Conservation (phyloP, 768 basidiomycete species). For the Epithele typhae region DNA sequence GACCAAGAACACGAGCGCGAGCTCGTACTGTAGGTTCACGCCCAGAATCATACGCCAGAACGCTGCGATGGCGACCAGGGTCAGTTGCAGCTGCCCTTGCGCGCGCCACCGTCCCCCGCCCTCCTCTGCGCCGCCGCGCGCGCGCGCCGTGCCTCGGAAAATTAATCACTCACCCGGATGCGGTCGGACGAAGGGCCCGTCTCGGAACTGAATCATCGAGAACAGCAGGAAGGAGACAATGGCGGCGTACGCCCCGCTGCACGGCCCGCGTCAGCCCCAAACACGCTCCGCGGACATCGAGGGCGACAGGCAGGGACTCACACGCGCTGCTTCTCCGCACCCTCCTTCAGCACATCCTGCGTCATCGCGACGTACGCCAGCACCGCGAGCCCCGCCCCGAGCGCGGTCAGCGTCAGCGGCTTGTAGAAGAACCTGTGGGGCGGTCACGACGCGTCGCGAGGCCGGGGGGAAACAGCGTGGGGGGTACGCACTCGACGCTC, state of each 20-base stretch:
- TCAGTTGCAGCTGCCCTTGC: background rate
- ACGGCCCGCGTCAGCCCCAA: conserved; percentile 1
- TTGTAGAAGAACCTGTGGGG: conserved; percentile 75
- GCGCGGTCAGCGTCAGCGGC: conserved; percentile 73
- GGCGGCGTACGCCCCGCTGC: conserved; percentile 73
- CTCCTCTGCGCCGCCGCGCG: no score
- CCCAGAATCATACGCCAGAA: conserved; percentile 82
- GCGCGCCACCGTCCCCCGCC: background rate
- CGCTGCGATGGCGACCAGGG: conserved; percentile 30
- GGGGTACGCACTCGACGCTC: conserved; percentile 60
- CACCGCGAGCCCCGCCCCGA: conserved; percentile 59
- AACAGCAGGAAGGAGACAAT: conserved; percentile 72
- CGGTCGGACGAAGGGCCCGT: conserved; percentile 84
- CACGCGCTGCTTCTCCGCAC: conserved; percentile 76
- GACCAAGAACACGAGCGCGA: conserved; percentile 77
- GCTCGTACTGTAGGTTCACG: conserved; percentile 78
- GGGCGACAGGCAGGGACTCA: conserved; percentile 34
- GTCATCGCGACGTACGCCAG: conserved; percentile 82
- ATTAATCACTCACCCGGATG: conserved; percentile 47
- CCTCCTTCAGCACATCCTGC: conserved; percentile 81
- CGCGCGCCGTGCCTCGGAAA: no score
- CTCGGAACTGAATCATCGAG: conserved; percentile 85
- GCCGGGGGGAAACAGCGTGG: background rate
- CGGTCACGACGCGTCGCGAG: background rate
- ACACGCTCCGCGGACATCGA: conserved; percentile 1